Evolutionary conservation across 345 rosid genomes (phyloP).

Genomic region (Chamaenerion angustifolium): DNA sequence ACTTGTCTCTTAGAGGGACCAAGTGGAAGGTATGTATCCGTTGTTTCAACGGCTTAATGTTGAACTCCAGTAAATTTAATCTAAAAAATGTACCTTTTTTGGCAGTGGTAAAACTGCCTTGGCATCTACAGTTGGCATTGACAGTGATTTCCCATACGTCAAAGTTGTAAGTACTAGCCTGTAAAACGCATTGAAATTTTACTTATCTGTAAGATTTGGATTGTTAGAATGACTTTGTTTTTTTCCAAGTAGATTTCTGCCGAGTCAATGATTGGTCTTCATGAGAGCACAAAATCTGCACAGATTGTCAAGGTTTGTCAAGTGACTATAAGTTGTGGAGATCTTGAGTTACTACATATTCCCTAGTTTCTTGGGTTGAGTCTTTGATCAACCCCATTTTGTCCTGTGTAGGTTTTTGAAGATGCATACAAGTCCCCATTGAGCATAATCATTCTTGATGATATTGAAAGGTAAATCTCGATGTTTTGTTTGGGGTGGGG

Average conservation of each 20-base stretch:
- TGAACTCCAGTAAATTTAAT: no score
- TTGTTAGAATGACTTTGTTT: background rate
- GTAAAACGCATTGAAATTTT: background rate
- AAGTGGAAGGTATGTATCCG: conserved; percentile 77
- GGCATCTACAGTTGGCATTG: conserved; percentile 92
- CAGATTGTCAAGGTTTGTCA: conserved; percentile 70
- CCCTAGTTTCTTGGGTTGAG: no score
- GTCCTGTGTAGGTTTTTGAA: conserved; percentile 61
- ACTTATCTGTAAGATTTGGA: no score
- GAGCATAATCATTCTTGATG: conserved; percentile 93
- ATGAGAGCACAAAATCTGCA: conserved; percentile 92
- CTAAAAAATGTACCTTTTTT: conserved; percentile 4
- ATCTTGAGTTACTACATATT: no score
- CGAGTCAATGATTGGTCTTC: conserved; percentile 92
- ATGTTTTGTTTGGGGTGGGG: background rate
- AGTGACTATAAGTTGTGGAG: background rate
- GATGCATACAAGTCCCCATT: conserved; percentile 96
- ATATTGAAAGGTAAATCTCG: conserved; percentile 65
- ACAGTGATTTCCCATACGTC: conserved; percentile 93
- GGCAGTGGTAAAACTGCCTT: conserved; percentile 94
- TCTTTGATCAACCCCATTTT: background rate
- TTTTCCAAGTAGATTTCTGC: conserved; percentile 59
- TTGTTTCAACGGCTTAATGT: background rate
- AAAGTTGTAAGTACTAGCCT: conserved; percentile 61
- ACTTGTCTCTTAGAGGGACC: conserved; percentile 94